Percentiles rank a stretch among this genome's conserved stretches.
Conservation (phyloP, 208 protist species). For the Leishmania aethiopica region DNA sequence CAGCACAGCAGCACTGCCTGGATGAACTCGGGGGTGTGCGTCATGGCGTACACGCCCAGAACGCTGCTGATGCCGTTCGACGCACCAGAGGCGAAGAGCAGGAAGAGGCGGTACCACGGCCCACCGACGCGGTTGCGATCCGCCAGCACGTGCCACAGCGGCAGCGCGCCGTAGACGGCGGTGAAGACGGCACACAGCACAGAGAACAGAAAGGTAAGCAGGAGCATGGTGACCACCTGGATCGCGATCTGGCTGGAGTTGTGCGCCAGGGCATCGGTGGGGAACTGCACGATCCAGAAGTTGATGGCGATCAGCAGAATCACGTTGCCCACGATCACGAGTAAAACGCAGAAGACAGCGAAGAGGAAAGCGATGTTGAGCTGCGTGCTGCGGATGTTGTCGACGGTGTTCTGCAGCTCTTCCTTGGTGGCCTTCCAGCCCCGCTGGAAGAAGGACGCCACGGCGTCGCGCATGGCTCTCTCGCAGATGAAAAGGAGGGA, state of each 20-base stretch:
- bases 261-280: constrained; percentile 25
- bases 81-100: constrained; percentile 75
- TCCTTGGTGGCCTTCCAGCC: constrained; percentile 30
- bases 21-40: constrained; percentile 77
- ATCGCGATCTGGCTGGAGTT: constrained; percentile 75
- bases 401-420: constrained; percentile 29
- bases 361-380: constrained; percentile 48
- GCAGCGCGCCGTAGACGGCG: constrained; percentile 37
- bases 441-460: constrained; percentile 6
- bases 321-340: constrained; percentile 80
- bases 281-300: constrained; percentile 76
- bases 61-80: constrained; percentile 64
- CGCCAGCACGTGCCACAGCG: constrained; percentile 53
- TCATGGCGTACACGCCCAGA: constrained; percentile 64
- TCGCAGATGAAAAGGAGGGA: not conserved
- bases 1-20: constrained; percentile 76
- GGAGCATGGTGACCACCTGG: constrained; percentile 61
- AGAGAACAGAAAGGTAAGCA: constrained; percentile 60
- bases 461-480: constrained; percentile 8
- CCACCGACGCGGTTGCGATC: constrained; percentile 56
- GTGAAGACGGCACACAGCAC: constrained; percentile 40
- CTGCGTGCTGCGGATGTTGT: constrained; percentile 42
- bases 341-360: constrained; percentile 63
- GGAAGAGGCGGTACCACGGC: constrained; percentile 59
- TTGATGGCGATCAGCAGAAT: constrained; percentile 76